phyloP scores from a whole-genome alignment of 1,284 basidiomycete species.

The Ceratobasidium sp. region DNA sequence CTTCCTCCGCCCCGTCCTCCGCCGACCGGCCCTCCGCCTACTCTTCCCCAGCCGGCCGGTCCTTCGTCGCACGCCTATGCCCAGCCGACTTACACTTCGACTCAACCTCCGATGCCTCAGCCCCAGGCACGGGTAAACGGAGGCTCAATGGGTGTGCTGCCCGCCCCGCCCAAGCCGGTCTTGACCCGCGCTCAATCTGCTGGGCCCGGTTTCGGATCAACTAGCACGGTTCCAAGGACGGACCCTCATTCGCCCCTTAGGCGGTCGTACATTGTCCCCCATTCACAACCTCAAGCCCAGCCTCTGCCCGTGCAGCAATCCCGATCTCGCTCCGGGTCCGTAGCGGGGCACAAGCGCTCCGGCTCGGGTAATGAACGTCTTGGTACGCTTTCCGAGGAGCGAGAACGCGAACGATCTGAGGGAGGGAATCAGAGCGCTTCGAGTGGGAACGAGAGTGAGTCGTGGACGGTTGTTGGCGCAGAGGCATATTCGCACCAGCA shows the following conservation, averaged over 20 bases:
- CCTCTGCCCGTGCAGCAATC: conserved; percentile 1
- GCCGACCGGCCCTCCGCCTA: conserved; percentile 67
- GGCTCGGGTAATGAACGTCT: conserved; percentile 36
- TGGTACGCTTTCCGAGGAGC: conserved; percentile 23
- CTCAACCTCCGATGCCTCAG: conserved; percentile 9
- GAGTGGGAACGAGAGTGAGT: conserved; percentile 38
- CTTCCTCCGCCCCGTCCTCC: conserved; percentile 71
- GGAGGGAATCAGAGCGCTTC: conserved; percentile 24
- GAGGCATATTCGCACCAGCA: conserved; percentile 34
- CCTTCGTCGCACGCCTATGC: conserved; percentile 51
- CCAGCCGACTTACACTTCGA: not conserved
- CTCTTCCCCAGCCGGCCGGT: conserved; percentile 56
- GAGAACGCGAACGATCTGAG: conserved; percentile 24
- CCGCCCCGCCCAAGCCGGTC: not conserved
- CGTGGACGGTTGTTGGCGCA: conserved; percentile 32
- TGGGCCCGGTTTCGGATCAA: conserved; percentile 17
- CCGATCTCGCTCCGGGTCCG: conserved; percentile 19
- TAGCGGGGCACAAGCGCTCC: conserved; percentile 36
- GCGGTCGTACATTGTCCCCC: conserved; percentile 28
- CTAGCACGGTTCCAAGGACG: not conserved
- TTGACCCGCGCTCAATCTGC: conserved; percentile 28
- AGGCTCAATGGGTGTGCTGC: not conserved
- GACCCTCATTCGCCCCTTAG: conserved; percentile 34
- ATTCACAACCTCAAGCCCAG: conserved; percentile 22
- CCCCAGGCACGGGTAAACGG: conserved; percentile 23